A percentile compares a stretch with the other conserved stretches of the same genome.
Conservation (phyloP, 2,329 filamentous ascomycete genomes). For the Parafenestella ontariensis region DNA sequence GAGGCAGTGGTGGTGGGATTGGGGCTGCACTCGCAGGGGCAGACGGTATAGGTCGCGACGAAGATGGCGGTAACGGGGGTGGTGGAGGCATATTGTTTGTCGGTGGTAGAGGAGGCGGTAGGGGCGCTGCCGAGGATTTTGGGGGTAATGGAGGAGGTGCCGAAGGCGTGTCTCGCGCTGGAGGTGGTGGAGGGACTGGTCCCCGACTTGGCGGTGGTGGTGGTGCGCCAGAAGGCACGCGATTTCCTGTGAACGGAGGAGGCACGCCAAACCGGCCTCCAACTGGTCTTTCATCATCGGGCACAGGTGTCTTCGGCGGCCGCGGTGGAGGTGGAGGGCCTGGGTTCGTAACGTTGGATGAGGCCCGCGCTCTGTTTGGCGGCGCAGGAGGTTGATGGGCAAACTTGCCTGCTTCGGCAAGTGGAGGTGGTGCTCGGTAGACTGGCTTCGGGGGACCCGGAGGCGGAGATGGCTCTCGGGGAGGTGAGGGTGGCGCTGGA, state of each 20-base stretch:
- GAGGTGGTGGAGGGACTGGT: conserved; percentile 66
- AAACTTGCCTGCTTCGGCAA: conserved; percentile 89
- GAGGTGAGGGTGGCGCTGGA: conserved; percentile 66
- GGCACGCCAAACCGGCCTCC: conserved; percentile 75
- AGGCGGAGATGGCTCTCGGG: conserved; percentile 75
- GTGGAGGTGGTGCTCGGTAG: conserved; percentile 85
- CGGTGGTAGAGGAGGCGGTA: conserved; percentile 67
- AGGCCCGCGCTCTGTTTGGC: conserved; percentile 58
- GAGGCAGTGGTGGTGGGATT: conserved; percentile 39
- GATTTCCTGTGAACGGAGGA: conserved; percentile 75
- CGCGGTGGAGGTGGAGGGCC: conserved; percentile 71
- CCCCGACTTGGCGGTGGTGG: conserved; percentile 76
- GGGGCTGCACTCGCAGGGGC: conserved; percentile 34
- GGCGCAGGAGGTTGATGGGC: conserved; percentile 61
- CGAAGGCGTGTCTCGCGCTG: conserved; percentile 51
- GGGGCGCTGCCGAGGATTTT: conserved; percentile 50
- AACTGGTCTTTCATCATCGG: conserved; percentile 65
- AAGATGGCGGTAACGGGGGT: conserved; percentile 35
- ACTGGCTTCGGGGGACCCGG: conserved; percentile 65
- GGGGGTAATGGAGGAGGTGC: conserved; percentile 50
- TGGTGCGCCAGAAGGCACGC: conserved; percentile 68
- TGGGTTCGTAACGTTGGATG: conserved; percentile 59
- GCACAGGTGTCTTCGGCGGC: conserved; percentile 63
- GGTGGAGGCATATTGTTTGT: conserved; percentile 35
- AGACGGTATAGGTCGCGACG: conserved; percentile 36